Base-by-base conservation (phyloP, 768 basidiomycete species). In the Termitomyces sp. region DNA sequence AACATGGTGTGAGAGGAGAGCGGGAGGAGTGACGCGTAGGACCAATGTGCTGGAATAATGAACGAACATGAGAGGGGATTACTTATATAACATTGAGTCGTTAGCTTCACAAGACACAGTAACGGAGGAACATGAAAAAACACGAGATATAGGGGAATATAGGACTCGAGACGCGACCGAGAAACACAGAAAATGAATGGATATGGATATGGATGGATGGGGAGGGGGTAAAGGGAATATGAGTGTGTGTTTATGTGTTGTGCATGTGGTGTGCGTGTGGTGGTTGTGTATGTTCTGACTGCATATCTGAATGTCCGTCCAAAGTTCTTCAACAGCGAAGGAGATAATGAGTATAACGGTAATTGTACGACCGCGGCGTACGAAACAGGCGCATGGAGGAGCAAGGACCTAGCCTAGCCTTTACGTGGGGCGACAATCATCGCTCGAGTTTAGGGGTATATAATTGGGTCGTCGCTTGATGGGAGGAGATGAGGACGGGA, bases 291-390 rank as follows among this genome's bases (percentile, higher is more conserved):
- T 57, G 46, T 49, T 57, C 34, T 62, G 61, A 59, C 55, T 65
- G 65, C 63, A 68, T 69, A 59, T 65, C 59, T 59, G 62, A 64
- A 69, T 67, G 68, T 71, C 68, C 68, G 68, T 69, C 68, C 67
- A 67, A 66, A 62, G 50, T 51, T 63, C 67, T 65, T 65, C 60
- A 62, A 59, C 64, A 62, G 65, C 57, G 58, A 66, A 59, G 45
- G 59, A 54, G 66, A 59, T 57, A 52, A 63, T 62, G 65, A 61
- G 59, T 57, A 61, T 55, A 60, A 60, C 57, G 32, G 51, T 54
- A 54, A 60, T 53, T 32, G 63, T 64, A 62, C 65, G 61, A 57
- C 65, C 56, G 57, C 53, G 58, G 62, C 56, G 59, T 59, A 62
- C 61, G 50, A 44, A 52, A 62, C 57, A 49, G 54, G 55, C 53